phyloP scores from a whole-genome alignment of 371 early-diverging fungal genomes.

The Thermomucor indicae-seudaticae region DNA sequence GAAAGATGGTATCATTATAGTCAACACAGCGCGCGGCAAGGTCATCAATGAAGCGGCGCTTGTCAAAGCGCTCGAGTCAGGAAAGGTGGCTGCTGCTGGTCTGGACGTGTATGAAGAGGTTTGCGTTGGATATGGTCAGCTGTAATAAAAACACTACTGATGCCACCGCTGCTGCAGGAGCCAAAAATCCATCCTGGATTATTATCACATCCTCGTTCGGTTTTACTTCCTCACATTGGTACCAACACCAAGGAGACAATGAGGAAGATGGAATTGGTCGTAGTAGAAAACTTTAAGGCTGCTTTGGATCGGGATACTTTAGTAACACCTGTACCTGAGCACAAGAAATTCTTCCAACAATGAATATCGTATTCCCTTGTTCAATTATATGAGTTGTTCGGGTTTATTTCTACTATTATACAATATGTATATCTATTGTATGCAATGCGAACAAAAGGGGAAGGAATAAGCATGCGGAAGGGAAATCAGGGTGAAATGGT shows the following conservation, averaged over 20 bases:
- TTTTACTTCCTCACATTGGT: constrained; percentile 44
- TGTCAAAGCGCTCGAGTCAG: constrained; percentile 48
- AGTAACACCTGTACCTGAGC: constrained; percentile 41
- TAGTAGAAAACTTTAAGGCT: constrained; percentile 29
- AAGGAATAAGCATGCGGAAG: too few species aligned
- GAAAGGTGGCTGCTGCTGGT: constrained; percentile 53
- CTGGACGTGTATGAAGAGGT: constrained; percentile 59
- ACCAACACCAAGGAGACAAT: constrained; percentile 38
- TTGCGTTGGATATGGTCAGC: constrained; percentile 8
- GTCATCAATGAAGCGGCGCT: constrained; percentile 52
- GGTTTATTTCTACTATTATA: constrained; percentile 1
- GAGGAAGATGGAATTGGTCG: constrained; percentile 41
- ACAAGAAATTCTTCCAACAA: constrained; percentile 23
- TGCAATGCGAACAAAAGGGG: too few species aligned
- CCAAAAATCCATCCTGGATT: constrained; percentile 38
- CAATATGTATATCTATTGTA: too few species aligned
- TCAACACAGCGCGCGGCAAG: constrained; percentile 62
- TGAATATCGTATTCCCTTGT: background rate
- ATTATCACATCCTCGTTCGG: constrained; percentile 32
- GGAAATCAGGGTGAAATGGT: too few species aligned
- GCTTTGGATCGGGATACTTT: constrained; percentile 24
- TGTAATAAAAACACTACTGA: background rate
- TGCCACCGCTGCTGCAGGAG: constrained; percentile 12
- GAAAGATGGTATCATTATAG: constrained; percentile 50
- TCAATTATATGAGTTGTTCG: too few species aligned